A percentile compares a stretch with the other conserved stretches of the same genome.
Conservation (phyloP, 2,329 filamentous ascomycete species). For the Venturia effusa region DNA sequence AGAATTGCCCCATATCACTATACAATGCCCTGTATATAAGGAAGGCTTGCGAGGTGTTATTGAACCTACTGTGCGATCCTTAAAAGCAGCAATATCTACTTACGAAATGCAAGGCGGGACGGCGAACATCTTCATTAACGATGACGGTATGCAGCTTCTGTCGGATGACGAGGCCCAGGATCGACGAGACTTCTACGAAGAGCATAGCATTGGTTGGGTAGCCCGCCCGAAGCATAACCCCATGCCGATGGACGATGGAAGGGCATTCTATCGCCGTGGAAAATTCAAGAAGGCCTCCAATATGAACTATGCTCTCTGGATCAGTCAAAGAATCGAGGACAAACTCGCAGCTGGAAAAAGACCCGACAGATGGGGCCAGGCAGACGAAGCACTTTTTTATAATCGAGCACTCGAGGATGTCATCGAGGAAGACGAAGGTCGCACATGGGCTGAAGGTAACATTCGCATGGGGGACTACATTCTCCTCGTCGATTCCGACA, state of each 20-base stretch:
- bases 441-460: conserved; percentile 50
- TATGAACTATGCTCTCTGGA: conserved; percentile 59
- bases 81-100: conserved; percentile 52
- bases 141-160: conserved; percentile 56
- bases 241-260: conserved; percentile 35
- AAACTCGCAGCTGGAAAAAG: conserved; percentile 50
- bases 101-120: conserved; percentile 49
- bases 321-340: conserved; percentile 58
- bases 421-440: conserved; percentile 41
- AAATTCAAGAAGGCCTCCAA: conserved; percentile 58
- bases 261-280: conserved; percentile 43
- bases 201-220: conserved; percentile 40
- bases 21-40: conserved; percentile 33
- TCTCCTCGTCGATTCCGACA: conserved; percentile 61
- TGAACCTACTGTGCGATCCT: conserved; percentile 62
- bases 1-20: conserved; percentile 44
- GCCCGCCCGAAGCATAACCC: conserved; percentile 40
- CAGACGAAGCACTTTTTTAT: conserved; percentile 36
- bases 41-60: conserved; percentile 45
- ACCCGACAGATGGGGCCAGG: conserved; percentile 31
- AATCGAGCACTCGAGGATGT: conserved; percentile 39
- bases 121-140: conserved; percentile 58
- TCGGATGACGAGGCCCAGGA: conserved; percentile 32
- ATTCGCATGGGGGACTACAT: conserved; percentile 54
- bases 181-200: conserved; percentile 38